phyloP scores from a whole-genome alignment of 441 rosid species.

The Daphne laureola region DNA sequence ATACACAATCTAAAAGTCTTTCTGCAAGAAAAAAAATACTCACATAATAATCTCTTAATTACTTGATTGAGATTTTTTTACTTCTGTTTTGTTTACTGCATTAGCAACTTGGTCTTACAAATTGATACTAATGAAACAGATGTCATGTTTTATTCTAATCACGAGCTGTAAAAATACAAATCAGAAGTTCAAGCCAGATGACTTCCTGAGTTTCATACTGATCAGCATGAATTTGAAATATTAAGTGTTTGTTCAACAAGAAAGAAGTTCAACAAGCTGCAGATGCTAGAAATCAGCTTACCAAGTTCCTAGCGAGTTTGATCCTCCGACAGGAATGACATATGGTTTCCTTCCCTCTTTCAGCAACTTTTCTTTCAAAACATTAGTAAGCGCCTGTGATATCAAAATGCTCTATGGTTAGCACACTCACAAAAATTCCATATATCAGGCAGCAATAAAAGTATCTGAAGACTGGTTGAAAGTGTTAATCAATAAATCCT shows the following conservation, averaged over 20 bases:
- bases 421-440: conserved; percentile 1
- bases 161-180: not conserved
- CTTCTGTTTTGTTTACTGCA: too few species aligned
- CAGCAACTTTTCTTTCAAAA: conserved; percentile 63
- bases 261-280: not conserved
- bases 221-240: too few species aligned
- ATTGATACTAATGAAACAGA: too few species aligned
- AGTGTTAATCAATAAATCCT: too few species aligned
- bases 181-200: not conserved
- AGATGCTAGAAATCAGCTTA: conserved; percentile 25
- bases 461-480: too few species aligned
- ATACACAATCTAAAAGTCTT: too few species aligned
- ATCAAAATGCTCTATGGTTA: conserved; percentile 16
- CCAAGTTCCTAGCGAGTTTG: conserved; percentile 94
- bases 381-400: conserved; percentile 64
- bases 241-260: not conserved
- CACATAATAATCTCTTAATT: too few species aligned
- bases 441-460: not conserved
- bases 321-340: conserved; percentile 95
- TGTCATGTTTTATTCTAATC: too few species aligned
- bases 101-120: too few species aligned
- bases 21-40: too few species aligned
- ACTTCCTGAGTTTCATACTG: not conserved
- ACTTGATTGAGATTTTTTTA: too few species aligned
- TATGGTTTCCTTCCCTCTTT: conserved; percentile 85